Base-by-base conservation (phyloP, 1,139 yeast species). In the Lodderomyces pseudojiufengensis region DNA sequence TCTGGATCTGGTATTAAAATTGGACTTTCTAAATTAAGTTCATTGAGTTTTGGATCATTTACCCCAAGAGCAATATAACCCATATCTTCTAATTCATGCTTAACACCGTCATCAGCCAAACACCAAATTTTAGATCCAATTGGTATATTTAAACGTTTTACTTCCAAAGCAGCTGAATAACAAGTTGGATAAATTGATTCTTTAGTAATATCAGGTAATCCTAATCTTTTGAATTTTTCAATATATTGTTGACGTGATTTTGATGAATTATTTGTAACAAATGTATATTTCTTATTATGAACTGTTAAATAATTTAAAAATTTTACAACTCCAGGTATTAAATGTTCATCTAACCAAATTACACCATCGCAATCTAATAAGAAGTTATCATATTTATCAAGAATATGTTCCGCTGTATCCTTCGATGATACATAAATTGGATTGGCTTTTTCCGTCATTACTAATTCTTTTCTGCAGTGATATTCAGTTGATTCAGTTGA, bases 341-440 rank as follows among this genome's bases (percentile, higher is more conserved):
- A 59, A 31, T 73, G 76, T 36, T 76, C 76, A 10, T 95, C 97
- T 25, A 83, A 66, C 97, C 97, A 90, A 35, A 90, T 67, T 5
- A 90, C 98, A 0, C 90, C 97, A 55, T 90, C 97, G 61, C 98
- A 90, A 54, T 90, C 98, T 54, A 90, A 87, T 41, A 90, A 64
- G 50, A 88, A 88, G 42, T 84, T 84, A 54, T 88, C 96, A 55
- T 80, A 84, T 32, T 68, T 57, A 43, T 70, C 73, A 9, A 90
- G 59, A 35, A 90, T 63, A 10, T 60, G 51, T 32, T 70, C 65
- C 3, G 78, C 84, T 24, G 69, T 71, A 29, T 64, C 65, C 40
- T 64, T 65, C 13, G 63, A 54, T 12, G 65, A 60, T 24, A 84
- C 56, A 46, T 35, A 34, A 9, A 37, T 22, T 14, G 49, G 48